Evolutionary conservation across 345 rosid genomes (phyloP), one percentile per base, ranked within the genome.

Genomic region (Lumnitzera littorea): DNA sequence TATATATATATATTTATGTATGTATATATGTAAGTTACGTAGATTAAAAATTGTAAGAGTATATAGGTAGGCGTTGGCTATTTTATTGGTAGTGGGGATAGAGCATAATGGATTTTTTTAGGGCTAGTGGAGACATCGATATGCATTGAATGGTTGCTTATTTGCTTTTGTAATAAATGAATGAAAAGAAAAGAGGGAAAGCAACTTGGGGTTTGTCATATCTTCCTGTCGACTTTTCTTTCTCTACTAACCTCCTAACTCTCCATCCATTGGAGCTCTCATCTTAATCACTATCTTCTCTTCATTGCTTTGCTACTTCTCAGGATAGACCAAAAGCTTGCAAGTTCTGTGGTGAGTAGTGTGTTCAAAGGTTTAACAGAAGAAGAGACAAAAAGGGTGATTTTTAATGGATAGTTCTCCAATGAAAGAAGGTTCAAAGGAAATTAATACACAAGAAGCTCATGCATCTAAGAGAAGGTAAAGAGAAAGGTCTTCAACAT

Each of bases 381-480:
- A 53, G 36, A 50, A 23, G 65, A 15, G 58, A 5, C 31, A 16
- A 46, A 20, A 50, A 12, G 46, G 31, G 15, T 16, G 23, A 57
- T 24, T 25, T 15, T 51, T 63, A 49, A 82, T 82, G 86, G 84
- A 70, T 47, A 61, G 20, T 61, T 67, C 78, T 68, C 24, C 67
- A 65, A 46, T 84, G 60, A 61, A 67, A 17, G 54, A 64, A 27
- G 72, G 27, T 60, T 64, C 80, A 49, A 50, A 55, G 24, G 86
- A 72, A 53, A 36, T 29, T 55, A 20, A 20, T 20, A 72, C 68
- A 55, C 61, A 67, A 59, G 77, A 71, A 61, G 53, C 71, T 61
- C 91, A 60, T 65, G 60, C 82, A 59, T 69, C 83, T 49, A 81
- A 81, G 67, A 83, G 74, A 56, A 80, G 86, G 88, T 82, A 61